Evolutionary conservation across 2,329 filamentous ascomycete genomes (phyloP), one percentile per base, ranked within the genome.

Genomic region (Penicillium occitanis): DNA sequence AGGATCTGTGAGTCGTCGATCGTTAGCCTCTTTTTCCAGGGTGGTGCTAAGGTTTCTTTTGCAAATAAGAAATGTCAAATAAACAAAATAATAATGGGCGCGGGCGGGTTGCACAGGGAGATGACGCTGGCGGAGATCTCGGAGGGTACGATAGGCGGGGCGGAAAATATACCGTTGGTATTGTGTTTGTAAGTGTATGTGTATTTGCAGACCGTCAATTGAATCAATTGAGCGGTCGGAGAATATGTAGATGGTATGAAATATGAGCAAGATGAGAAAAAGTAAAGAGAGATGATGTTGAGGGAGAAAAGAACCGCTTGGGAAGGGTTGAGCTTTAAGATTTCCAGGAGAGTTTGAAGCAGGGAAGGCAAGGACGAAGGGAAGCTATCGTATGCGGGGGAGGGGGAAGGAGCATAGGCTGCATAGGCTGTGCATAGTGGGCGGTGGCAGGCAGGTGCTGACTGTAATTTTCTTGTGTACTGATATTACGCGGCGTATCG

Each of bases 11-110:
- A 62, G 33, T 62, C 13, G 60, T 25, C 33, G 33, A 22, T 62
- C 48, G 60, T 64, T 64, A 64, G 62, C 35, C 17, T 64, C 6
- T 25, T 55, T 13, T 44, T 44, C n/a, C 5, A 35, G 14, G 17
- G 4, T 46, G 46, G 35, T 53, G 19, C 35, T 42, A 46, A 28
- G 8, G 37, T 63, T 63, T 42, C 28, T 33, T 57, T 63, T 57
- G 61, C 61, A 57, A 46, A 57, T 63, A 57, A 30, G 37, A 65
- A 65, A 40, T 59, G 55, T 59, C 42, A 65, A 7, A 59, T 59
- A 19, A 65, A 65, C 53, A 48, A 28, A 46, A 59, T 25, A 25
- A 25, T 3, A 25, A 25, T 33, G 25, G 33, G 62, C 37, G 7
- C 30, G 33, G 44, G 55, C 28, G 40, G 33, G 28, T 42, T 25